Evolutionary conservation across 306 rosid genomes (phyloP).

Genomic region (Prosopis cineraria): DNA sequence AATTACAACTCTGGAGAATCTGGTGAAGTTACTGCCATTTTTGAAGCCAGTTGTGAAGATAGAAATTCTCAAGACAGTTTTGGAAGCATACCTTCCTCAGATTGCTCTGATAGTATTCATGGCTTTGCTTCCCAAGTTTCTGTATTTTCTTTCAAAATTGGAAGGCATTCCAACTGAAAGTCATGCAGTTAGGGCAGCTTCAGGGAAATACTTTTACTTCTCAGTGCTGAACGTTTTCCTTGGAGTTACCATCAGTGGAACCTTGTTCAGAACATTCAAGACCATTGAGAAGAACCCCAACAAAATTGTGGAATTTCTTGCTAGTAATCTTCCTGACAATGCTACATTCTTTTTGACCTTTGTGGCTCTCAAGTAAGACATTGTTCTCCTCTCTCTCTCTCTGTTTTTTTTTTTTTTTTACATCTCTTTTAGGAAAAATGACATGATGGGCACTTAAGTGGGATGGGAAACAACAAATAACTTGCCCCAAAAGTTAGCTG

Average conservation of each 20-base stretch:
- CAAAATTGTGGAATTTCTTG: constrained; percentile 43
- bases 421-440: no score
- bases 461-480: no score
- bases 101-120: constrained; percentile 80
- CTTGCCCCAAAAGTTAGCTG: no score
- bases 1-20: constrained; percentile 66
- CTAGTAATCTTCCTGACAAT: constrained; percentile 67
- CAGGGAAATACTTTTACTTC: constrained; percentile 93
- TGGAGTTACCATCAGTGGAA: constrained; percentile 82
- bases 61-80: constrained; percentile 47
- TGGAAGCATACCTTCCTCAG: constrained; percentile 96
- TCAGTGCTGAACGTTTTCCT: constrained; percentile 74
- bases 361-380: constrained; percentile 88
- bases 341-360: constrained; percentile 88
- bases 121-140: constrained; percentile 81
- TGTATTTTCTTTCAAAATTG: constrained; percentile 63
- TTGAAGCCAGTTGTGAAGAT: constrained; percentile 55
- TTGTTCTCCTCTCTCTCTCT: no score
- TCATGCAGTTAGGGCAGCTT: constrained; percentile 80
- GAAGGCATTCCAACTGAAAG: constrained; percentile 87
- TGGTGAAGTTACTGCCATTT: constrained; percentile 74
- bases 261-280: constrained; percentile 69
- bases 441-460: no score
- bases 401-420: neutral
- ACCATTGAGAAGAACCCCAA: constrained; percentile 47